These are phyloP conservation scores for Uromyces viciae-fabae DNA, from an alignment of 1,284 basidiomycete genomes.

Conservation along the genomic window DNA sequence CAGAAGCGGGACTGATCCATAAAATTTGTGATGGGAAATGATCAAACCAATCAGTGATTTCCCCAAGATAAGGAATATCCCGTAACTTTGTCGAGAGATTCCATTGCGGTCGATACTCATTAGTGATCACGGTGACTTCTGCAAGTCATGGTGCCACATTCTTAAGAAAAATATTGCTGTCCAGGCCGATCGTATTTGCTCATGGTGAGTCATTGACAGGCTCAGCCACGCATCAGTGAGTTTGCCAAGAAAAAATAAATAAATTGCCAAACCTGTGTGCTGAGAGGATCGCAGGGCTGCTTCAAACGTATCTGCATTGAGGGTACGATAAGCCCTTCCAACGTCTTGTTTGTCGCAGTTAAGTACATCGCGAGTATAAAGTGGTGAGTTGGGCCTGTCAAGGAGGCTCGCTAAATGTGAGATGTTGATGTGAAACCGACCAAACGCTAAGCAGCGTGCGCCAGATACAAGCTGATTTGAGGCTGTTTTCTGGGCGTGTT, in stretches of 20 bases:
- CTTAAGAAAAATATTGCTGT: not conserved
- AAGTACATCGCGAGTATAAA: not conserved
- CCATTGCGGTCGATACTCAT: slow-evolving; percentile 8
- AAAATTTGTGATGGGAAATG: slow-evolving; percentile 8
- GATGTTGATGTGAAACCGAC: slow-evolving; percentile 18
- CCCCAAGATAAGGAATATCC: slow-evolving; percentile 12
- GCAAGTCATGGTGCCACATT: slow-evolving; percentile 5
- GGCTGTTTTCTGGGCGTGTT: slow-evolving; percentile 9
- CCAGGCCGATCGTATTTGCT: slow-evolving; percentile 18
- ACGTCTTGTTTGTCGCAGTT: slow-evolving; percentile 22
- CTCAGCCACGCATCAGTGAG: slow-evolving; percentile 10
- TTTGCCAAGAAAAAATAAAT: slow-evolving; percentile 18
- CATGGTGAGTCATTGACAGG: not conserved
- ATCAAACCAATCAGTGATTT: slow-evolving; percentile 20
- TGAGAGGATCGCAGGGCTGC: not conserved
- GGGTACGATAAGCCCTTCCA: not conserved
- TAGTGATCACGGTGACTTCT: not conserved
- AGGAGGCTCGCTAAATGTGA: not conserved
- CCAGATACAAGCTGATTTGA: slow-evolving; percentile 17
- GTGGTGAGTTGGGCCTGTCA: not conserved
- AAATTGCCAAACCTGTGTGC: slow-evolving; percentile 2
- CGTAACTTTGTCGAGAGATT: slow-evolving; percentile 19
- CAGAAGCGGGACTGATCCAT: not conserved
- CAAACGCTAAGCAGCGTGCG: slow-evolving; percentile 1
- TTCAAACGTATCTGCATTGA: not conserved